Evolutionary conservation across 768 basidiomycete species (phyloP).

Genomic region (Saitozyma podzolica): DNA sequence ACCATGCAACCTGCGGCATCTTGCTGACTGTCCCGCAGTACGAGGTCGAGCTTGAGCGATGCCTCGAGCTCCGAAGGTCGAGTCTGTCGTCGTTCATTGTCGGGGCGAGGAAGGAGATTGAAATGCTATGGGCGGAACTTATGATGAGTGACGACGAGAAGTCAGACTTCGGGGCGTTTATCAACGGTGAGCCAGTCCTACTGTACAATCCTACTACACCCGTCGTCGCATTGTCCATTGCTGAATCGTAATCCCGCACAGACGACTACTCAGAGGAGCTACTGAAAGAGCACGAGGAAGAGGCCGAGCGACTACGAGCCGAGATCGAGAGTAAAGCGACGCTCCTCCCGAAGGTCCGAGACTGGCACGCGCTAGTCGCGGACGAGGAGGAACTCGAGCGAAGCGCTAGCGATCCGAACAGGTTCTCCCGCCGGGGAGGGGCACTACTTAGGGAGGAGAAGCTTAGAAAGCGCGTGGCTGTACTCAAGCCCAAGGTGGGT

Average conservation of each 20-base stretch:
- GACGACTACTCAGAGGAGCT: constrained; percentile 89
- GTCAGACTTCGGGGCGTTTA: constrained; percentile 75
- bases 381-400: constrained; percentile 82
- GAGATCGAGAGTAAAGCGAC: constrained; percentile 78
- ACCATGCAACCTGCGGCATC: background rate
- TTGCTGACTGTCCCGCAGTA: constrained; percentile 56
- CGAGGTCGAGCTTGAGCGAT: constrained; percentile 83
- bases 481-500: constrained; percentile 87
- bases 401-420: constrained; percentile 44
- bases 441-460: constrained; percentile 85
- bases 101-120: constrained; percentile 78
- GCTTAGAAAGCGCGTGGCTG: constrained; percentile 88
- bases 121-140: constrained; percentile 77
- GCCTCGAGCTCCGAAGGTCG: constrained; percentile 83
- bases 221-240: no score
- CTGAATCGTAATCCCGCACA: constrained; percentile 38
- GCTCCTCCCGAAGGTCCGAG: constrained; percentile 71
- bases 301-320: constrained; percentile 75
- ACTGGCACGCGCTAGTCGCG: constrained; percentile 86
- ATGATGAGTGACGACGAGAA: constrained; percentile 82
- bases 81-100: constrained; percentile 81
- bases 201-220: constrained; percentile 2
- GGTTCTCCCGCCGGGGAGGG: constrained; percentile 47
- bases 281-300: constrained; percentile 77
- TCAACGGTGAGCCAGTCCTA: constrained; percentile 64